Evolutionary conservation across 169 alveolate genomes (phyloP), one percentile per base, ranked within the genome.

Genomic region (Cryptosporidium tyzzeri): DNA sequence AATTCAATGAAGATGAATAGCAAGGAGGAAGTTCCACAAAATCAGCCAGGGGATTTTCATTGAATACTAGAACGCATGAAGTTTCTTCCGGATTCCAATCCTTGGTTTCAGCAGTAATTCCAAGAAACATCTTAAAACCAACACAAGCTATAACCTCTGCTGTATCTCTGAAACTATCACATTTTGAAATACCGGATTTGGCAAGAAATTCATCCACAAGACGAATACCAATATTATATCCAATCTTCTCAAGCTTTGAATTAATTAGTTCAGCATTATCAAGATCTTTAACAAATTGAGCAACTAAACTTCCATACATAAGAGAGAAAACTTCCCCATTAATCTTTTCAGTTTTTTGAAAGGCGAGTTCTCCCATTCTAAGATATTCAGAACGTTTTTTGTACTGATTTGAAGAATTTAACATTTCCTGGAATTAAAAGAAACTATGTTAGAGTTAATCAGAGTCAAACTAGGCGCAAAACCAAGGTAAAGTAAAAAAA

Each of bases 181-280:
- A 96, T 2, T 87, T 85, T 18, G 95, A 94, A 39, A 91, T 85
- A 18, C 94, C 94, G 31, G 96, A 84, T 93, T 97, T 97, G 26
- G 98, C 96, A 48, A 97, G 93, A 92, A 96, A 97, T 91, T 97
- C 99, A 71, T 97, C 99, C 7, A 97, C 92, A 53, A 97, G 85
- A 35, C 99, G 94, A 35, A 94, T 86, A 29, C 99, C 99, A 29
- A 97, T 97, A 89, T 97, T 97, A 75, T 92, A 95, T 29, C 98
- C 98, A 94, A 96, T 96, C 69, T 74, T 91, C 44, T 92, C 95
- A 37, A 97, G 92, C 84, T 95, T 96, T 1, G 93, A 94, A 92
- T 97, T 97, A 21, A 97, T 98, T 58, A 96, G 97, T 33, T 96
- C 97, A 59, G 97, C 95, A 69, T 94, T 92, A 44, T 96, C 98